Evolutionary conservation across 2,329 filamentous ascomycete genomes (phyloP), one percentile per base, ranked within the genome.

Genomic region (Cephalotrichum gorgonifer): DNA sequence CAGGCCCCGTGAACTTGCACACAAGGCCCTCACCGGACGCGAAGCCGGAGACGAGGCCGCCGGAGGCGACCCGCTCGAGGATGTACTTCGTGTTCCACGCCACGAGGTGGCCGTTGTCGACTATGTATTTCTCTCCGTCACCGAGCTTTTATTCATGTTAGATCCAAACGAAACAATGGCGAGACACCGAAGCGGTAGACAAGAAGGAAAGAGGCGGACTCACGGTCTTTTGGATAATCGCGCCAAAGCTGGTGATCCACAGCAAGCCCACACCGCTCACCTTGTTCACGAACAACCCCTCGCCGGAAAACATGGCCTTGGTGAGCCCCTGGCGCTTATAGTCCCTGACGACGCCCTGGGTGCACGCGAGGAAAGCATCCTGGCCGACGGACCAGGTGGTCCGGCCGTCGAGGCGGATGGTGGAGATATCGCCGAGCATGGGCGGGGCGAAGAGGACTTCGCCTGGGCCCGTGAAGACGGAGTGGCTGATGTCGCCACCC

Each of bases 51-150:
- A 98, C 85, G 54, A 98, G 82, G 33, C 93, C 93, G 2, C 93
- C 93, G 3, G 86, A 93, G 0, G 91, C 83, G 4, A 94, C 85
- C 15, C 93, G 83, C 68, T 96, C 89, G 54, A 98, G 81, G 4
- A 87, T 76, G 60, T 97, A 98, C 60, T 95, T 88, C 61, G 86
- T 90, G 63, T 96, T 96, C 93, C 93, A 98, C 0, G 93, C 91
- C 1, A 97, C 89, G 1, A 97, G 74, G 57, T 97, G 89, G 3
- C 88, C 88, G 58, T 95, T 95, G 59, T 95, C 88, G 50, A 96
- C 83, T 55, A 93, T 88, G 65, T 96, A 97, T 57, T 85, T 85
- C 63, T 97, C 91, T 9, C 84, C 84, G 12, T 82, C 77, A 42
- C 64, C 66, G 26, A 83, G 70, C 74, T 76, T 22, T 14, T 12